Evolutionary conservation across 2,329 filamentous ascomycete genomes (phyloP).

Genomic region (Leptographium wingfieldii): DNA sequence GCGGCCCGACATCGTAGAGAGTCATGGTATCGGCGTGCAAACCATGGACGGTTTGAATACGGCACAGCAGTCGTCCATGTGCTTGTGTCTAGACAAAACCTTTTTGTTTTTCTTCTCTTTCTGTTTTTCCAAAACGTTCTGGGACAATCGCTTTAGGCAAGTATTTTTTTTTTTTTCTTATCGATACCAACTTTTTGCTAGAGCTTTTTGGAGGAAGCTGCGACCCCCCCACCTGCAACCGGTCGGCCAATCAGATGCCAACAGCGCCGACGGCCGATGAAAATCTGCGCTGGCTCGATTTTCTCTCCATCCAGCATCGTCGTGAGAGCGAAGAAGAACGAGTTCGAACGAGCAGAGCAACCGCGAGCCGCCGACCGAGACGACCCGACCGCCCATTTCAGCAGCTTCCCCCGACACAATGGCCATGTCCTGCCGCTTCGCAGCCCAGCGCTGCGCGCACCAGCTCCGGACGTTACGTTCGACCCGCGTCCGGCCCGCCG

Average conservation of each 20-base stretch:
- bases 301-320: neutral
- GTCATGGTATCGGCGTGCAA: slow-evolving; percentile 31
- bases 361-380: neutral
- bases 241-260: neutral
- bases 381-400: neutral
- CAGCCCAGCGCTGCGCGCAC: slow-evolving; percentile 51
- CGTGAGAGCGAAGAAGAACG: neutral
- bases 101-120: neutral
- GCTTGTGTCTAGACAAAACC: neutral
- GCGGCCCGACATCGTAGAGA: slow-evolving; percentile 39
- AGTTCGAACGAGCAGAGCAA: neutral
- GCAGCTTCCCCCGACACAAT: slow-evolving; percentile 24
- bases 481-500: slow-evolving; percentile 24
- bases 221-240: neutral
- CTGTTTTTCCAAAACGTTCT: neutral
- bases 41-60: neutral
- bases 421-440: slow-evolving; percentile 51
- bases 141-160: no score
- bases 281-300: slow-evolving; percentile 1
- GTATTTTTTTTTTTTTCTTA: neutral
- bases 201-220: neutral
- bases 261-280: neutral
- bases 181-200: neutral
- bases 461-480: slow-evolving; percentile 37
- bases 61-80: neutral